These are phyloP conservation scores for Solanum dulcamara DNA, from an alignment of 257 asterid genomes.

Conservation along the genomic window DNA sequence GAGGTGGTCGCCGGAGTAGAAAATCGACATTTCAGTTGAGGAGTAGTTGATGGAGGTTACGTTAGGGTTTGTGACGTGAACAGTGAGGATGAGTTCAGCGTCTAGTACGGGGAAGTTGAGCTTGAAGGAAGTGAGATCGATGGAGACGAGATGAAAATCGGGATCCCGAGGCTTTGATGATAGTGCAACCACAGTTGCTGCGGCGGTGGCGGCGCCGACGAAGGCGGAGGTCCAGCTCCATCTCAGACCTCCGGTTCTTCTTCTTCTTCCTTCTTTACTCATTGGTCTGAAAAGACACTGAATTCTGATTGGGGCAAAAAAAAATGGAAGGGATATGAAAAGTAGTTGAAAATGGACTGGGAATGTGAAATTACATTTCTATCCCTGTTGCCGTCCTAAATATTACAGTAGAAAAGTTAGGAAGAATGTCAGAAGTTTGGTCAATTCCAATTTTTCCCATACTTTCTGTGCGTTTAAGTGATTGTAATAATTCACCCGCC, in stretches of 20 bases:
- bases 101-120: slow-evolving; percentile 79
- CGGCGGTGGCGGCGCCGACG: slow-evolving; percentile 70
- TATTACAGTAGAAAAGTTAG: not conserved
- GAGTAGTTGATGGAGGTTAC: slow-evolving; percentile 55
- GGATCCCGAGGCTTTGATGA: slow-evolving; percentile 72
- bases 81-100: slow-evolving; percentile 66
- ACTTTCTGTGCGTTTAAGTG: not conserved
- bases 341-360: not conserved
- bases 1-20: slow-evolving; percentile 65
- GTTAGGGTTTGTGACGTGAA: slow-evolving; percentile 96
- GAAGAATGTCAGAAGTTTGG: not conserved
- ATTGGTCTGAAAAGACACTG: not conserved
- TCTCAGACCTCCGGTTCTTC: not conserved
- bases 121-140: slow-evolving; percentile 74
- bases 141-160: slow-evolving; percentile 67
- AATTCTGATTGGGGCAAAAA: not conserved
- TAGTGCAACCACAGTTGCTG: slow-evolving; percentile 28
- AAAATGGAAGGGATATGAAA: not conserved
- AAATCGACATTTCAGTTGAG: slow-evolving; percentile 63
- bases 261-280: slow-evolving; percentile 12
- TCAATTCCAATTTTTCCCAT: not conserved
- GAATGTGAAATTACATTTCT: not conserved
- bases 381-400: not conserved
- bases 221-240: slow-evolving; percentile 91
- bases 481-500: too few species aligned